A percentile compares a stretch with the other conserved stretches of the same genome.
These are phyloP conservation scores for Kluyveromyces aestuarii DNA, from an alignment of 805 yeast genomes.

Conservation along the genomic window DNA sequence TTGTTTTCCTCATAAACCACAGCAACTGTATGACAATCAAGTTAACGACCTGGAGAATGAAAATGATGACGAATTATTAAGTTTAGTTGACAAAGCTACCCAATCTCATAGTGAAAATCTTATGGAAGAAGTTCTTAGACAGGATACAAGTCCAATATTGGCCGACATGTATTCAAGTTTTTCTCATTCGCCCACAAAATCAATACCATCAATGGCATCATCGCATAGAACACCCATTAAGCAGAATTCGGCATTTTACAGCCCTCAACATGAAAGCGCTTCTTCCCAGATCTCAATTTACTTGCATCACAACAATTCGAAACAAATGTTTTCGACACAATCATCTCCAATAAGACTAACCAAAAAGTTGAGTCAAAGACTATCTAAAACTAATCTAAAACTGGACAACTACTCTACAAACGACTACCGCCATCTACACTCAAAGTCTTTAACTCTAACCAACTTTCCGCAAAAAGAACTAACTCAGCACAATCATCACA, in stretches of 20 bases:
- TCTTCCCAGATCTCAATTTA: slow-evolving; percentile 15
- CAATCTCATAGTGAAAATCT: slow-evolving; percentile 7
- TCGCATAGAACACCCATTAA: neutral
- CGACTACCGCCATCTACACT: neutral
- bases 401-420: slow-evolving; percentile 5
- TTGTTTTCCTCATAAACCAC: slow-evolving; percentile 14
- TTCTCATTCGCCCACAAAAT: slow-evolving; percentile 28
- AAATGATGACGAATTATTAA: slow-evolving; percentile 6
- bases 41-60: neutral
- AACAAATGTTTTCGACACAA: slow-evolving; percentile 9
- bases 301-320: neutral
- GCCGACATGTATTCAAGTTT: slow-evolving; percentile 8
- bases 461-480: neutral
- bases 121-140: slow-evolving; percentile 19
- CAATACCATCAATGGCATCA: slow-evolving; percentile 21
- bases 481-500: neutral
- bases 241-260: neutral
- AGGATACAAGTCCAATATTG: slow-evolving; percentile 13
- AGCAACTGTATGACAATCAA: neutral
- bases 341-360: slow-evolving; percentile 22
- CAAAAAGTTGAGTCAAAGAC: slow-evolving; percentile 22
- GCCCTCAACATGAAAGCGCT: slow-evolving; percentile 12
- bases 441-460: neutral
- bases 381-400: slow-evolving; percentile 24
- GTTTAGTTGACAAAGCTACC: slow-evolving; percentile 15